Evolutionary conservation across 208 protist species (phyloP).

Genomic region (Trypanosoma scelopori): DNA sequence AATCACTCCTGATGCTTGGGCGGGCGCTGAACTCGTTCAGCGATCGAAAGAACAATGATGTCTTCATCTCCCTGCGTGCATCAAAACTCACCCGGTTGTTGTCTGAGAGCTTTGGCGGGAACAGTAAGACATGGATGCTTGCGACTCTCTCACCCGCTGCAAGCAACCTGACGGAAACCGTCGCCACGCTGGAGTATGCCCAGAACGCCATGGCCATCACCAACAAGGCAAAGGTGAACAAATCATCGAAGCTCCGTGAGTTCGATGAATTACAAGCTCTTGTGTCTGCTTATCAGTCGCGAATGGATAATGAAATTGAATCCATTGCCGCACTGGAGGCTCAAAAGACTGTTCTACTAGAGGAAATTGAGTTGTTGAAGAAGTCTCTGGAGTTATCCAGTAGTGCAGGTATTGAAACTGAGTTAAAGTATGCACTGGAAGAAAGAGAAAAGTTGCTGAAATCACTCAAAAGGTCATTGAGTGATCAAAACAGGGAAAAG

Average conservation of each 20-base stretch:
- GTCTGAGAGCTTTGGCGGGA: slow-evolving; percentile 90
- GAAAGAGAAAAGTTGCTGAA: slow-evolving; percentile 33
- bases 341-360: slow-evolving; percentile 8
- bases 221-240: slow-evolving; percentile 72
- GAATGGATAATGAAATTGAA: slow-evolving; percentile 23
- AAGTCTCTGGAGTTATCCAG: slow-evolving; percentile 19
- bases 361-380: slow-evolving; percentile 31
- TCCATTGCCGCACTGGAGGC: slow-evolving; percentile 27
- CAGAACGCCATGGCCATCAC: slow-evolving; percentile 81
- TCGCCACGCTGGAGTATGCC: slow-evolving; percentile 83
- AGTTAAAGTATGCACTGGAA: slow-evolving; percentile 18
- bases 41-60: slow-evolving; percentile 59
- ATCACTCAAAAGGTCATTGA: slow-evolving; percentile 15
- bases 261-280: slow-evolving; percentile 67
- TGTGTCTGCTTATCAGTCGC: slow-evolving; percentile 17
- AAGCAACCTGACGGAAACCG: slow-evolving; percentile 79
- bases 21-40: slow-evolving; percentile 85
- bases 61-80: slow-evolving; percentile 80
- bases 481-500: background rate
- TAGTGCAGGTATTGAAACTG: slow-evolving; percentile 29
- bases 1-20: slow-evolving; percentile 83
- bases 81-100: slow-evolving; percentile 90
- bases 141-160: slow-evolving; percentile 79
- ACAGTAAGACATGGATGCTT: slow-evolving; percentile 91
- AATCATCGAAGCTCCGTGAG: slow-evolving; percentile 51